Base-by-base conservation (phyloP, 495 filamentous ascomycete genomes). In the Daldinia decipiens region DNA sequence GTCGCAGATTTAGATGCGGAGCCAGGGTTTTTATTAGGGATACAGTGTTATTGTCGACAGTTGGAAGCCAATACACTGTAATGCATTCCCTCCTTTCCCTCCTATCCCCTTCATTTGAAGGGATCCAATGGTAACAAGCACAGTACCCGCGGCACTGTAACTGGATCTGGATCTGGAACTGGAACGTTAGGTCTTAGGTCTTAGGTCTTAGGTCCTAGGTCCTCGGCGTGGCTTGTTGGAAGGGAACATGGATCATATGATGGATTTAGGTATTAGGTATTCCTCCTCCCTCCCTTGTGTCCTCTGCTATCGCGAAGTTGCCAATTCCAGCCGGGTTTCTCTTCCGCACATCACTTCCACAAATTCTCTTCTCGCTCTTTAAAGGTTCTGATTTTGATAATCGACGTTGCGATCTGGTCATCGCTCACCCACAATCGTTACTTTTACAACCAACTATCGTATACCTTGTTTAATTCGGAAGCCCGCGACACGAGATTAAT, bases 371-470 rank as follows among this genome's bases (percentile, higher is more conserved):
- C 17, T 54, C 27, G 6, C 58, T 63, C 27, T 50, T 43, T 60
- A 58, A 34, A 38, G 8, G 0, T 56, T 36, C 45, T 47, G 43
- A 24, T 47, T 59, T 62, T 40, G 53, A 66, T 71, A 62, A 62
- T 60, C 55, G 3, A 13, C 17, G 1, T 29, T 40, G 29, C 69
- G 69, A 72, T 72, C 69, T 72, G 69, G 69, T 66, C 45, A 72
- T 72, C 69, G 69, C 62, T 32, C 38, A 68, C 29, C 43, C 34
- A 53, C 64, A 36, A 62, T 63, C 26, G 51, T 61, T 65, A 36
- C 56, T 31, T 15, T 38, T 29, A 8, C 9, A 26, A n/a, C 1
- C 4, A 27, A 27, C 26, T 27, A 5, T 5, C 2, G 2, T 27
- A 27, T 27, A 27, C 21, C 26, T 27, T 53, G n/a, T 29, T 53